A percentile compares a stretch with the other conserved stretches of the same genome.
These are phyloP conservation scores for Globisporangium iwayamae DNA, from an alignment of 352 stramenopile genomes.

Conservation along the genomic window DNA sequence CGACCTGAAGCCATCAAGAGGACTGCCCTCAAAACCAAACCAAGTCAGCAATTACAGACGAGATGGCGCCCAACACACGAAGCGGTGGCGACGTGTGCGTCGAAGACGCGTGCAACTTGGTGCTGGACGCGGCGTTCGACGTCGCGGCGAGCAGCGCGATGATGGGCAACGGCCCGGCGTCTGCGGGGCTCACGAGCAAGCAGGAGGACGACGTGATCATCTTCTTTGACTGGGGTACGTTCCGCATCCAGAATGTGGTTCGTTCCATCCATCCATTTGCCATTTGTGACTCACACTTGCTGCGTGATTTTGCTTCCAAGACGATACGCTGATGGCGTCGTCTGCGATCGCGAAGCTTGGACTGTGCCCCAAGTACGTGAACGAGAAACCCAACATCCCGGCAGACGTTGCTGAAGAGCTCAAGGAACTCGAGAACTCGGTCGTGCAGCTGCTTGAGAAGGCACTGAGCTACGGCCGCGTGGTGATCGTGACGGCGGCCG, in stretches of 20 bases:
- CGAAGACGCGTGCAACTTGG: constrained; percentile 47
- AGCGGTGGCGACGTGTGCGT: constrained; percentile 51
- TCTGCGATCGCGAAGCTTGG: constrained; percentile 76
- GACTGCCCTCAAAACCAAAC: neutral
- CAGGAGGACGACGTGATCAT: constrained; percentile 69
- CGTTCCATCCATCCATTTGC: neutral
- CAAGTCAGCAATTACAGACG: neutral
- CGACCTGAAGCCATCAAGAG: constrained; percentile 4
- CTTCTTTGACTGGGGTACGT: constrained; percentile 85
- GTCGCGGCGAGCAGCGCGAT: constrained; percentile 25
- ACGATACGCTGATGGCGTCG: constrained; percentile 81
- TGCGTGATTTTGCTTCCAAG: constrained; percentile 23
- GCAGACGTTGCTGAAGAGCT: constrained; percentile 70
- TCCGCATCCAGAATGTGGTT: neutral
- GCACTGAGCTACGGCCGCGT: constrained; percentile 74
- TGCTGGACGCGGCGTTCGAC: constrained; percentile 51
- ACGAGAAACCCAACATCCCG: constrained; percentile 76
- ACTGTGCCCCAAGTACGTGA: constrained; percentile 82
- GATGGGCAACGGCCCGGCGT: constrained; percentile 22
- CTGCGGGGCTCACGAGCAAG: constrained; percentile 16
- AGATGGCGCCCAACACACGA: constrained; percentile 64
- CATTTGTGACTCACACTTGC: constrained; percentile 2
- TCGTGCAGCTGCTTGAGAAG: constrained; percentile 69
- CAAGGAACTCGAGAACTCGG: constrained; percentile 66
- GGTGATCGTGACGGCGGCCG: constrained; percentile 87